Evolutionary conservation across 176 grass and related monocot genomes (phyloP), one percentile per base, ranked within the genome.

Genomic region (bread wheat (Triticum aestivum)): DNA sequence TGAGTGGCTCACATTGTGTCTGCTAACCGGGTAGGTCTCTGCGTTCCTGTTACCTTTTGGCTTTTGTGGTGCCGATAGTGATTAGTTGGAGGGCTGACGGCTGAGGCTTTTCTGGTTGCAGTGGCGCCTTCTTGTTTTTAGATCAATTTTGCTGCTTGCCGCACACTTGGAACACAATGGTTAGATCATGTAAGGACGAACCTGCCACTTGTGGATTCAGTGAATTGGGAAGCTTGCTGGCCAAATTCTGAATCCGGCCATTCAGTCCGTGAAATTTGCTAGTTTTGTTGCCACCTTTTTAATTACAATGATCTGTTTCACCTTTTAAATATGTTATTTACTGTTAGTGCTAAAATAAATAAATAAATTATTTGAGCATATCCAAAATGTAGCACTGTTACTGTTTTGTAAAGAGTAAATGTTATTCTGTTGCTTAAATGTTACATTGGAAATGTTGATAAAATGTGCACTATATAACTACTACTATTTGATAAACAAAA

Each of bases 161-260:
- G 35, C 24, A 1, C 21, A 56, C 79, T 24, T 80, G 58, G 58
- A 67, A 80, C 51, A 49, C 29, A 69, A 70, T 5, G 64, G 26
- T 58, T 21, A 11, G 20, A 70, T 70, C 63, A 59, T 73, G 30
- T 29, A 71, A 45, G 11, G 21, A 13, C 72, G 17, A 44, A 59
- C 44, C 30, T 37, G 21, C 41, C 42, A 59, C 44, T 65, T 49
- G 35, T 73, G 56, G 32, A 52, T 27, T 65, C n/a, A 33, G 29
- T 69, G 9, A n/a, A 66, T 54, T 44, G 74, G 8, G 41, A 38
- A 44, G 51, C 32, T 74, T 87, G 79, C 61, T 87, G 71, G 39
- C 21, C n/a, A 33, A 77, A 58, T 76, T 66, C 6, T 41, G 8
- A 76, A 73, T 20, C 26, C 63, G 51, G 11, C 38, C 9, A 61